Conservation (phyloP, 1,284 basidiomycete genomes). For the Rhodotorula sp. region DNA sequence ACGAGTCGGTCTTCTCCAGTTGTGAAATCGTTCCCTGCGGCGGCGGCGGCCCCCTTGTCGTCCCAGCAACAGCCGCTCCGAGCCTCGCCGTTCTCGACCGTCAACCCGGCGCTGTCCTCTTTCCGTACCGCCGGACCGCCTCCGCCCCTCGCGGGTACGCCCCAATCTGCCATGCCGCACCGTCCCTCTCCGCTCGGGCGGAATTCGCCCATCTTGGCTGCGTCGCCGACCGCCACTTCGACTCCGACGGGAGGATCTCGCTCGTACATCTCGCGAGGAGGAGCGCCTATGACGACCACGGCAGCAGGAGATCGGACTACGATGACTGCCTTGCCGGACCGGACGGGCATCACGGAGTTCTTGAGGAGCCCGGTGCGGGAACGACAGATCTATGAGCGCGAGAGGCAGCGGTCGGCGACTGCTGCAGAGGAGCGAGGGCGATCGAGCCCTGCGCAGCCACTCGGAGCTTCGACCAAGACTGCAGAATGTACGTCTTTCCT, state of each 20-base stretch:
- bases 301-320: slow-evolving; percentile 3
- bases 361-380: slow-evolving; percentile 27
- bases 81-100: neutral
- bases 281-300: neutral
- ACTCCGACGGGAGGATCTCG: neutral
- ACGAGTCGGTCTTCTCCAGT: neutral
- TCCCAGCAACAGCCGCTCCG: neutral
- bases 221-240: neutral
- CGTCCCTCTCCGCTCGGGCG: slow-evolving; percentile 22
- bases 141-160: neutral
- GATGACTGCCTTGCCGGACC: slow-evolving; percentile 38
- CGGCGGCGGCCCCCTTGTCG: neutral
- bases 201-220: slow-evolving; percentile 25
- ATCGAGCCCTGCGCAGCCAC: neutral
- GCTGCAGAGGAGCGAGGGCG: neutral
- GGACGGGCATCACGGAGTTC: slow-evolving; percentile 44
- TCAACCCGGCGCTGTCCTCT: neutral
- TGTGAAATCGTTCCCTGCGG: neutral
- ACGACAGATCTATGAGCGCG: neutral
- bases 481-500: slow-evolving; percentile 12
- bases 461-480: neutral
- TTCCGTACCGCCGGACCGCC: neutral
- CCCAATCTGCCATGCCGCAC: neutral
- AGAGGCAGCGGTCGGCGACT: neutral
- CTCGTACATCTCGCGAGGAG: slow-evolving; percentile 6